phyloP scores from a whole-genome alignment of 164 flowering plant genomes.

The Malania oleifera region DNA sequence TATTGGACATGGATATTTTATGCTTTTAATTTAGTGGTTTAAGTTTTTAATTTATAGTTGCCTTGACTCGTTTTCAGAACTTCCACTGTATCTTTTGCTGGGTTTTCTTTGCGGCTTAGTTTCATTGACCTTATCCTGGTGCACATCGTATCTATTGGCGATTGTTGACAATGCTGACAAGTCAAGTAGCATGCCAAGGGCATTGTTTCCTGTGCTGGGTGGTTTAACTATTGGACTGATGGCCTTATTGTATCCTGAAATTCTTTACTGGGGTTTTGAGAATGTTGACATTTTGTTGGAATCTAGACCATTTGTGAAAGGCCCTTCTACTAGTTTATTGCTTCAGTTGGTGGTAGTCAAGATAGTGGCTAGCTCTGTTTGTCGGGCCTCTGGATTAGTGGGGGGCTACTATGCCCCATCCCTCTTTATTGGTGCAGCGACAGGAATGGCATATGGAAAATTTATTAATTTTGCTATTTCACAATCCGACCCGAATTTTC shows the following conservation, averaged over 20 bases:
- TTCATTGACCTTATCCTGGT: conserved; percentile 59
- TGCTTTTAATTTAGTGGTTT: neutral
- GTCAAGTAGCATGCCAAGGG: conserved; percentile 48
- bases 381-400: conserved; percentile 87
- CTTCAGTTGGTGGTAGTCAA: conserved; percentile 77
- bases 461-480: conserved; percentile 42
- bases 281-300: conserved; percentile 85
- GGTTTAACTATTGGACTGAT: conserved; percentile 72
- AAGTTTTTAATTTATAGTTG: conserved; percentile 2
- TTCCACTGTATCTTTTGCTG: conserved; percentile 87
- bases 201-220: conserved; percentile 65
- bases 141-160: conserved; percentile 54
- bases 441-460: conserved; percentile 95
- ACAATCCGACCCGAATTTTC: conserved; percentile 45
- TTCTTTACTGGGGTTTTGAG: conserved; percentile 93
- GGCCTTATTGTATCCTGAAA: conserved; percentile 87
- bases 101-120: conserved; percentile 87
- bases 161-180: conserved; percentile 41
- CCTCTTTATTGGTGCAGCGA: conserved; percentile 92
- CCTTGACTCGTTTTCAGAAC: conserved; percentile 55
- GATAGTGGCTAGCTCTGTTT: conserved; percentile 74
- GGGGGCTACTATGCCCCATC: conserved; percentile 98
- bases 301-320: conserved; percentile 66
- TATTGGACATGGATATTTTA: neutral
- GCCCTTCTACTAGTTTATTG: conserved; percentile 62